Conservation (phyloP, 108 stramenopile species). For the Cylindrotheca fusiformis region DNA sequence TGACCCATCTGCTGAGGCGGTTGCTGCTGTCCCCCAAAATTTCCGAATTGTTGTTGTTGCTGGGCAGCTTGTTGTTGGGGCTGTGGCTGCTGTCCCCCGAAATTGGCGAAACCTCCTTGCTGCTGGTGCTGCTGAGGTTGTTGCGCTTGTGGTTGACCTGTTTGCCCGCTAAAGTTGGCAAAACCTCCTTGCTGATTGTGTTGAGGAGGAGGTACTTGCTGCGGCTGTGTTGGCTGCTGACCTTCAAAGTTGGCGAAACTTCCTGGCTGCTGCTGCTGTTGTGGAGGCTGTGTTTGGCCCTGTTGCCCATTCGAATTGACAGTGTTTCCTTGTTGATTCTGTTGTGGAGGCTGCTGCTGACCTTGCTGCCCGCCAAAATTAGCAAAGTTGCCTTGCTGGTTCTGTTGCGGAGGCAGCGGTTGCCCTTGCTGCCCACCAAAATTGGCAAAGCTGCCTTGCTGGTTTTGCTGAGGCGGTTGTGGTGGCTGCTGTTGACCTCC, state of each 20-base stretch:
- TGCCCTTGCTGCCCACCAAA: constrained; percentile 12
- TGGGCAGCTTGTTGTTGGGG: constrained; percentile 22
- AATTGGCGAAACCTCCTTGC: no score
- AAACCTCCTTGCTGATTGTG: constrained; percentile 20
- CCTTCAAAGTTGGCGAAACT: constrained; percentile 13
- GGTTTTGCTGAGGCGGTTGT: constrained; percentile 26
- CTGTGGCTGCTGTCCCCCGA: constrained; percentile 17
- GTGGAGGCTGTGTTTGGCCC: no score
- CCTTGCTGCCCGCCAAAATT: constrained; percentile 13
- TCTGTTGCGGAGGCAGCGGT: constrained; percentile 25
- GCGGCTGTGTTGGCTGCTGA: background rate
- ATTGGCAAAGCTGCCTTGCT: constrained; percentile 16
- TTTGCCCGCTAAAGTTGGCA: constrained; percentile 3
- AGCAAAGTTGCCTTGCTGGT: constrained; percentile 24
- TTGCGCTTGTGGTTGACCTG: constrained; percentile 14
- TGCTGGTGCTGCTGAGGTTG: constrained; percentile 20
- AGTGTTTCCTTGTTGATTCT: constrained; percentile 4
- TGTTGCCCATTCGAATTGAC: no score
- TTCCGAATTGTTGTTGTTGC: constrained; percentile 15
- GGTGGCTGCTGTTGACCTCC: constrained; percentile 10
- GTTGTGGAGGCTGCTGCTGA: constrained; percentile 21
- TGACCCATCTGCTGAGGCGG: constrained; percentile 9
- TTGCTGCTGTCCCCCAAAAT: constrained; percentile 9
- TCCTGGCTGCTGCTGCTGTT: constrained; percentile 7
- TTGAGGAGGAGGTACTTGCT: constrained; percentile 22